These are phyloP conservation scores for Spergularia bocconei DNA, from an alignment of 148 eudicot species.

Conservation along the genomic window DNA sequence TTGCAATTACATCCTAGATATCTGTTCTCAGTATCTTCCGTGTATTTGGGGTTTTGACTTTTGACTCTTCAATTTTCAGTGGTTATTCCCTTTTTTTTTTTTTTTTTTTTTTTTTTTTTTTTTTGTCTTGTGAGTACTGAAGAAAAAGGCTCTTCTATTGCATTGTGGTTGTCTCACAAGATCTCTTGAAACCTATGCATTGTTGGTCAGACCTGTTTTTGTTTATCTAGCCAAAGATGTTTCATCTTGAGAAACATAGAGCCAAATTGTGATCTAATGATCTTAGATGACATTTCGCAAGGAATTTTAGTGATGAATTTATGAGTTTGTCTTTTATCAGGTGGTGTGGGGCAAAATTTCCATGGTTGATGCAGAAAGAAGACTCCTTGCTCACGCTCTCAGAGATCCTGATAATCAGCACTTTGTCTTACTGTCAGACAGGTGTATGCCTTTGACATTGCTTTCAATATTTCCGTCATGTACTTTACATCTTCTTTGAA, in stretches of 20 bases:
- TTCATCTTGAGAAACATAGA: not conserved
- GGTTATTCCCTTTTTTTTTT: not conserved
- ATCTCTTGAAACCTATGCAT: not conserved
- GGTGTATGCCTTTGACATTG: slow-evolving; percentile 28
- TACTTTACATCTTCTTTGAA: not conserved
- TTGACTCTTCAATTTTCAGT: not conserved
- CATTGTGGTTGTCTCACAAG: not conserved
- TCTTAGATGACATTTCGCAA: not conserved
- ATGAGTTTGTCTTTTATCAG: slow-evolving; percentile 27
- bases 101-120: not conserved
- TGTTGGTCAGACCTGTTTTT: not conserved
- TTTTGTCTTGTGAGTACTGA: not conserved
- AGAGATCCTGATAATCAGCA: slow-evolving; percentile 60
- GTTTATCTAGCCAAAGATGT: not conserved
- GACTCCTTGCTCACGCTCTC: slow-evolving; percentile 59
- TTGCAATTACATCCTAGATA: not conserved
- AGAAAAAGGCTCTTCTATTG: not conserved
- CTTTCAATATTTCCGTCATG: slow-evolving; percentile 7
- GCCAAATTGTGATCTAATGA: not conserved
- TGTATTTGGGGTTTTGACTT: not conserved
- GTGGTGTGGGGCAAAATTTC: slow-evolving; percentile 61
- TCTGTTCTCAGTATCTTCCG: not conserved
- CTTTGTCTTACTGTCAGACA: slow-evolving; percentile 61
- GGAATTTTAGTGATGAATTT: not conserved
- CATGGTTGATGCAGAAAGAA: slow-evolving; percentile 75